Conservation (phyloP, 1,284 basidiomycete genomes). For the Apiotrichum brassicae region DNA sequence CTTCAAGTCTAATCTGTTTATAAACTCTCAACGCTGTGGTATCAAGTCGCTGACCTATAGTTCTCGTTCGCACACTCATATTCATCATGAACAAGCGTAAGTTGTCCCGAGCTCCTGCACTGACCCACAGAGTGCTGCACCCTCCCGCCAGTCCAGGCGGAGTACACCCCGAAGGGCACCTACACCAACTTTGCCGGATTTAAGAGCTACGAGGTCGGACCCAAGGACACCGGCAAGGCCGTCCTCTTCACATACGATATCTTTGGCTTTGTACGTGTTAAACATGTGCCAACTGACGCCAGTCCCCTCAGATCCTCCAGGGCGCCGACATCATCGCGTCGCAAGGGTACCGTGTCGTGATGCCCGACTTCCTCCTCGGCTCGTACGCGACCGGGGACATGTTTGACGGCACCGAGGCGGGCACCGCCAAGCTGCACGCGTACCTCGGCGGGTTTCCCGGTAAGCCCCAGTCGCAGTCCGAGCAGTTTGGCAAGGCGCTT, state of each 20-base stretch:
- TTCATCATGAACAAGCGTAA: constrained; percentile 1
- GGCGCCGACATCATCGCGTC: constrained; percentile 46
- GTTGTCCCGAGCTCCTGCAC: neutral
- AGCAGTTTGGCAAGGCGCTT: constrained; percentile 34
- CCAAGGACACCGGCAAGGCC: constrained; percentile 32
- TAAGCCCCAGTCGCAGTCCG: constrained; percentile 29
- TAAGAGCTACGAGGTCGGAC: constrained; percentile 43
- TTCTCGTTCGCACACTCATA: neutral
- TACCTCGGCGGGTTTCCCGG: constrained; percentile 40
- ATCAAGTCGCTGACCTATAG: neutral
- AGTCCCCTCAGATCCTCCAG: constrained; percentile 48
- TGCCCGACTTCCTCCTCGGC: constrained; percentile 49
- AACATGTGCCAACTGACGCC: neutral
- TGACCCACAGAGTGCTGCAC: constrained; percentile 47
- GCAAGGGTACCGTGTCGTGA: constrained; percentile 45
- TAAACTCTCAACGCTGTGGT: too few species aligned
- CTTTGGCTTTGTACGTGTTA: constrained; percentile 41
- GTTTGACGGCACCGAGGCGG: constrained; percentile 28
- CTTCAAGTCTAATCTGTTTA: too few species aligned
- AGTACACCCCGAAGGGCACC: constrained; percentile 50
- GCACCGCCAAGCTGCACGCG: constrained; percentile 23
- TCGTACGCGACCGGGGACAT: constrained; percentile 39
- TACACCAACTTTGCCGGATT: constrained; percentile 42
- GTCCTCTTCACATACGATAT: constrained; percentile 34
- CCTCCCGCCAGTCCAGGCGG: constrained; percentile 48